Base-by-base conservation (phyloP, 1,284 basidiomycete genomes). In the Trametes polyzona region DNA sequence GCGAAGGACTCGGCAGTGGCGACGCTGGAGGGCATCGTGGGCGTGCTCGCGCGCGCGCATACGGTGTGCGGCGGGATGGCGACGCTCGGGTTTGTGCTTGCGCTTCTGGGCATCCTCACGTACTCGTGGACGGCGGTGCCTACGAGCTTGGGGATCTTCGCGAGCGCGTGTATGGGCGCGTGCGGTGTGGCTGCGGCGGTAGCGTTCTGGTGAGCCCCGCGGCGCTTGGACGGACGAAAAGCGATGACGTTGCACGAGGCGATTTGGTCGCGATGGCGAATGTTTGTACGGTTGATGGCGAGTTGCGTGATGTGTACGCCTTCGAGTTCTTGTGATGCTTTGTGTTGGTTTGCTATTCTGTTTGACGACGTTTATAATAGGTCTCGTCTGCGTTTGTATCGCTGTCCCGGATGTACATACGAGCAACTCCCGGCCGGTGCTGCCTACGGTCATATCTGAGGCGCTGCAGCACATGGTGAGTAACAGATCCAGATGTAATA, bases 41-140 rank as follows among this genome's bases (percentile, higher is more conserved):
- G 55, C 36, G 54, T 75, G 35, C 69, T 78, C 16, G 59, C 66
- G 49, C 67, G 68, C 14, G 71, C 69, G 41, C 73, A 76, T 47
- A 59, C 57, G 0, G 55, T 74, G n/a, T 73, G 72, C 51, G 67
- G 71, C 39, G 47, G 55, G 30, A 69, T 75, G 58, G 50, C 68
- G 11, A 57, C 63, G 23, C 39, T 70, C 2, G 76, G 76, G 1
- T 77, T 76, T 62, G 21, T 72, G 9, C 66, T 76, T 23, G 70
- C 68, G 12, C 52, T 74, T 37, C 52, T 69, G 0, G 76, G 75
- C 10, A 66, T 76, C n/a, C 32, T 76, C 27, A 67, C 70, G 33
- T 76, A 67, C 54, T 63, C 69, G 19, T 77, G 75, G 76, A 65
- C 69, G 17, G 57, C 59, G 33, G 65, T 75, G 14, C 70, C 71